A percentile compares a stretch with the other conserved stretches of the same genome.
Evolutionary conservation across 257 asterid genomes (phyloP).

Genomic region (Salvia miltiorrhiza): DNA sequence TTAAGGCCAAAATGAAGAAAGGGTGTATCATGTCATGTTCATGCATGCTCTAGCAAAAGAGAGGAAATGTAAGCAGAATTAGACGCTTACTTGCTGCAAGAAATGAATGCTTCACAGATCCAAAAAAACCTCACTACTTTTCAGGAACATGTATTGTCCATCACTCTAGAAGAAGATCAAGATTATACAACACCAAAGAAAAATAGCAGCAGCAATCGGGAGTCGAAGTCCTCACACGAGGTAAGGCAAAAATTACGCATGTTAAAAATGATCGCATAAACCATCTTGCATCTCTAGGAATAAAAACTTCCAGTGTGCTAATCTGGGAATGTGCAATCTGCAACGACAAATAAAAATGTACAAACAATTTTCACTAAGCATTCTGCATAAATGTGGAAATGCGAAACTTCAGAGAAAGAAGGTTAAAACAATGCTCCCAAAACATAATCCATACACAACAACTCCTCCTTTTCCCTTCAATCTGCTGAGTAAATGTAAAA

Average conservation of each 20-base stretch:
- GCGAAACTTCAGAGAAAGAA: background rate
- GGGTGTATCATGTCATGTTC: no score
- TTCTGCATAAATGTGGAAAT: no score
- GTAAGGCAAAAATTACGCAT: constrained; percentile 16
- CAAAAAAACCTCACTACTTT: background rate
- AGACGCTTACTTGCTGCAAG: constrained; percentile 6
- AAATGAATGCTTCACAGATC: constrained; percentile 7
- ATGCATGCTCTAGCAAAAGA: background rate
- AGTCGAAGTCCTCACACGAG: background rate
- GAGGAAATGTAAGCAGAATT: background rate
- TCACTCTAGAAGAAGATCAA: background rate
- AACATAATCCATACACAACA: background rate
- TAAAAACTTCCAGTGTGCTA: background rate
- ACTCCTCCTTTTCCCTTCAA: no score
- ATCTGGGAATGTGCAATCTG: background rate
- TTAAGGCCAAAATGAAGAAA: background rate
- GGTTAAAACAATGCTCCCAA: background rate
- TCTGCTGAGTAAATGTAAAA: no score
- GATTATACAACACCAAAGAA: constrained; percentile 22
- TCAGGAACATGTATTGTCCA: background rate
- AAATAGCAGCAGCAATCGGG: background rate
- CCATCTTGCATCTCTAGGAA: background rate
- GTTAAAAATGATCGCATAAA: constrained; percentile 1
- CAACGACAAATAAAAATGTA: background rate
- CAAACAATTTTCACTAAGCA: no score